phyloP scores from a whole-genome alignment of 208 protist species.

The Trypanosoma platydactyli region DNA sequence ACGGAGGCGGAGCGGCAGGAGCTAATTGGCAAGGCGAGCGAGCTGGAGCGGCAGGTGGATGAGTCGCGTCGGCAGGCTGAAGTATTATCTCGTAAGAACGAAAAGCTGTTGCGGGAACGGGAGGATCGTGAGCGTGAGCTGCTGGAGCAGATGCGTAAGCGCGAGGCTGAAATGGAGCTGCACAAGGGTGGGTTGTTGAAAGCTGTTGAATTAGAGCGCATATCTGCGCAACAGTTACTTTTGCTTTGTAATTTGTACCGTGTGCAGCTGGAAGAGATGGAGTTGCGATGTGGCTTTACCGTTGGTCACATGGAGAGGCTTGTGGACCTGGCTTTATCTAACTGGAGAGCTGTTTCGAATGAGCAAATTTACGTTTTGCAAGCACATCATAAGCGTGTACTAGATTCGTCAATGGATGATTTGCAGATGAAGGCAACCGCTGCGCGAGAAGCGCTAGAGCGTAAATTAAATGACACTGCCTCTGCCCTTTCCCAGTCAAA shows the following conservation, averaged over 20 bases:
- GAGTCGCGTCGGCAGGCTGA: constrained; percentile 25
- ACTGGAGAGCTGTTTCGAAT: not conserved
- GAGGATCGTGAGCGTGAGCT: constrained; percentile 28
- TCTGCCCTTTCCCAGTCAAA: too few species aligned
- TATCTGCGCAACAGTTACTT: not conserved
- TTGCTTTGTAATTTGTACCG: not conserved
- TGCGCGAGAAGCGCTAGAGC: not conserved
- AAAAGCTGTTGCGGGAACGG: constrained; percentile 33
- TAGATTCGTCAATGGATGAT: not conserved
- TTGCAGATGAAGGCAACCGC: not conserved
- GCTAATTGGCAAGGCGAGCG: constrained; percentile 16
- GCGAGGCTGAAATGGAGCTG: constrained; percentile 20
- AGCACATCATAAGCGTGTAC: too few species aligned
- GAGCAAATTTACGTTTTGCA: too few species aligned
- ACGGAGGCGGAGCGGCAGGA: constrained; percentile 41
- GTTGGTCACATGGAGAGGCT: not conserved
- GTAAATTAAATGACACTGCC: not conserved
- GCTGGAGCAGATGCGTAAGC: constrained; percentile 27
- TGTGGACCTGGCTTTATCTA: not conserved
- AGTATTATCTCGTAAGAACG: too few species aligned
- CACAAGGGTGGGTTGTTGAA: constrained; percentile 22
- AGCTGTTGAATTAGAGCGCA: constrained; percentile 12
- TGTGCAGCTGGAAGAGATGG: constrained; percentile 7
- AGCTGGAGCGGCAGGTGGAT: constrained; percentile 31
- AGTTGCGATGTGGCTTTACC: not conserved